phyloP scores from a whole-genome alignment of 2,329 filamentous ascomycete genomes.

The Atkinsonella hypoxylon region DNA sequence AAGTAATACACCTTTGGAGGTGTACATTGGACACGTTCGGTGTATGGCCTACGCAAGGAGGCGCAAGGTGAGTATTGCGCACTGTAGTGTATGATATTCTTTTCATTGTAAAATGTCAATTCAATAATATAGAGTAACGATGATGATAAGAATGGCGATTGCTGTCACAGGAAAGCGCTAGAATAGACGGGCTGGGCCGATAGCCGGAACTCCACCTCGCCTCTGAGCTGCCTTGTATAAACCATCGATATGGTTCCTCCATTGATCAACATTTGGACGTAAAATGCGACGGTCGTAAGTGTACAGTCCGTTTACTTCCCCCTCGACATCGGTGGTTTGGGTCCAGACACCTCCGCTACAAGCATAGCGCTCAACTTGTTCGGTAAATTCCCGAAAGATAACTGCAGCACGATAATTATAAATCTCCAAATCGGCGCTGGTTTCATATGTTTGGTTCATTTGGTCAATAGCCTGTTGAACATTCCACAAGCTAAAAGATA shows the following conservation, averaged over 20 bases:
- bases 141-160: too few relatives aligned
- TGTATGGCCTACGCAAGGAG: too few relatives aligned
- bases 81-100: too few relatives aligned
- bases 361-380: slow-evolving; percentile 46
- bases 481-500: slow-evolving; percentile 46
- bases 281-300: slow-evolving; percentile 55
- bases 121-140: too few relatives aligned
- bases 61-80: too few relatives aligned
- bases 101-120: too few relatives aligned
- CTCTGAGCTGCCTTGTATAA: slow-evolving; percentile 43
- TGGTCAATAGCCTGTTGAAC: slow-evolving; percentile 42
- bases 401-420: slow-evolving; percentile 56
- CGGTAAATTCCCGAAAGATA: slow-evolving; percentile 48
- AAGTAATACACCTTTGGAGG: too few relatives aligned
- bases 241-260: slow-evolving; percentile 46
- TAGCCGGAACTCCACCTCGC: slow-evolving; percentile 5
- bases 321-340: slow-evolving; percentile 64
- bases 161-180: too few relatives aligned
- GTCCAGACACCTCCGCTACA: slow-evolving; percentile 62
- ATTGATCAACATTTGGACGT: slow-evolving; percentile 43
- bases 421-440: slow-evolving; percentile 41
- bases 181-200: neutral
- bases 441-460: slow-evolving; percentile 58
- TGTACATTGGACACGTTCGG: too few relatives aligned
- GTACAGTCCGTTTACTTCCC: slow-evolving; percentile 60